Base-by-base conservation (phyloP, 2,329 filamentous ascomycete species). In the Cordyceps farinosa region DNA sequence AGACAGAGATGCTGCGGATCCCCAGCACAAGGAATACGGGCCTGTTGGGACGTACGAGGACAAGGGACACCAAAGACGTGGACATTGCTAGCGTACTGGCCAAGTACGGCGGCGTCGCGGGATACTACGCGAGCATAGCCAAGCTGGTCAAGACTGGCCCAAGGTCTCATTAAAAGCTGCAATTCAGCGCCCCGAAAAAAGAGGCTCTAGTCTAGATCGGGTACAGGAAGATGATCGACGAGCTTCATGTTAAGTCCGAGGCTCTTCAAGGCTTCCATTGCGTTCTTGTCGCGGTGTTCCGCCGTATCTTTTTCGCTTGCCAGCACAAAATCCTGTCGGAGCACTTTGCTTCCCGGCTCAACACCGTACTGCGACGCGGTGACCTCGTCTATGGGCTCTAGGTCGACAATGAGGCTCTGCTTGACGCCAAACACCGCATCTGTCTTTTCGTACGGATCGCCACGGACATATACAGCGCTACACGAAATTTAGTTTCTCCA, bases 371-470 rank as follows among this genome's bases (percentile, higher is more conserved):
- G 78, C 67, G 80, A 74, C 0, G 88, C 85, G 63, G 81, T 81
- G 51, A 81, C 80, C 40, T 73, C 80, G 75, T 76, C 79, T 56
- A 68, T 85, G 78, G 70, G 82, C 77, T 65, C 80, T 68, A 76
- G 77, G 67, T 91, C 88, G 15, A 92, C 81, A n/a, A 91, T 78
- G 13, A 96, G 79, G 34, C 88, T 91, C 72, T 91, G 82, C 74
- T 96, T 96, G 63, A 96, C 91, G 27, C 91, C 91, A 69, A 96
- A 96, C 1, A 96, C 91, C 0, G 91, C 90, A 71, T 96, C 91
- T 0, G 89, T 90, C 1, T 86, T 90, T 77, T 94, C 90, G 72
- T 94, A 95, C 0, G 89, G 89, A 69, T 94, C 90, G 52, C 87
- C 87, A 3, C 89, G 85, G 61, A 93, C 79, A 71, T 94, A 96